Evolutionary conservation across 352 stramenopile species (phyloP), one percentile per base, ranked within the genome.

Genomic region (Blastocystis sp.): DNA sequence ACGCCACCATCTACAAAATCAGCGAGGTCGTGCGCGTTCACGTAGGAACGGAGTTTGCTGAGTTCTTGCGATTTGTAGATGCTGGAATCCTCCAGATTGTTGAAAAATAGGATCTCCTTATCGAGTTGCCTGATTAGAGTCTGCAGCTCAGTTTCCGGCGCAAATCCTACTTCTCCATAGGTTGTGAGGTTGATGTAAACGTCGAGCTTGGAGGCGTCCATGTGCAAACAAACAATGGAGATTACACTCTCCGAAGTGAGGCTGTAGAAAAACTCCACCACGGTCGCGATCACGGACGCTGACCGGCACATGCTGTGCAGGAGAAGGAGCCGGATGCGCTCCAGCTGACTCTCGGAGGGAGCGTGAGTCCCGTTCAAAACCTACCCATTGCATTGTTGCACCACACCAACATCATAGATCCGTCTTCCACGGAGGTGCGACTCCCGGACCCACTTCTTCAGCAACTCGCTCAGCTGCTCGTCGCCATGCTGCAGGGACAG

Each of bases 41-140:
- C 74, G 69, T 84, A 84, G 21, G 74, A 68, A 57, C 74, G 74
- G n/a, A 84, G 38, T 19, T 84, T 84, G 21, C 28, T 38, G 14
- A 84, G 42, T n/a, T 68, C 74, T 19, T 28, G 38, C 14, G 38
- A 63, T 19, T 69, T 68, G 38, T 84, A 84, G 48, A 84, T 84
- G 57, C 74, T 84, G n/a, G 54, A 66, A 66, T 69, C 60, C 6
- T 52, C 21, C 24, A 70, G 54, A 19, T 84, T 57, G 21, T 40
- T 14, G 38, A 84, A 84, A 28, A 70, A 84, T 1, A 57, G 34
- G 40, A 57, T 69, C 34, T 84, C 74, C 66, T 68, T 42, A 70
- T 84, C 74, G 38, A 84, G 74, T 69, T 84, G 66, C n/a, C 38
- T 38, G 66, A 54, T 52, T 3, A 68, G 60, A 21, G 34, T 68